Conservation (phyloP, 768 basidiomycete species). For the Tulasnella sp. region DNA sequence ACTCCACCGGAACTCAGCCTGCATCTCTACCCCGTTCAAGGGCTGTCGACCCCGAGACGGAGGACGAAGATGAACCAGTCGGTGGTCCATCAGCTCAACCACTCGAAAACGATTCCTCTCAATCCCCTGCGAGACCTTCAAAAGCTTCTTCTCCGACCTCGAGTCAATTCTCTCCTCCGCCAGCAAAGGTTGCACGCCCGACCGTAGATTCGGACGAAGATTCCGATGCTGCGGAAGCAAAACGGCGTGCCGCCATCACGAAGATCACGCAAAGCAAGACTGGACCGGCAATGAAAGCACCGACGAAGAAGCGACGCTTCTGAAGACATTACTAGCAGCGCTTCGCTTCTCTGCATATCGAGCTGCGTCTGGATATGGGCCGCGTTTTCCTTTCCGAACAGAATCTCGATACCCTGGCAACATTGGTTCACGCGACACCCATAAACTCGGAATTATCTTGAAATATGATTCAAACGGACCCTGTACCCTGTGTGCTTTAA, state of each 20-base stretch:
- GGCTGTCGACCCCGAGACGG: not conserved
- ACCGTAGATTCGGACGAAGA: not conserved
- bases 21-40: not conserved
- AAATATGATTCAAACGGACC: not conserved
- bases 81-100: not conserved
- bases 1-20: not conserved
- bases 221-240: not conserved
- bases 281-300: not conserved
- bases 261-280: not conserved
- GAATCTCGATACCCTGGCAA: not conserved
- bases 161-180: not conserved
- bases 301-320: not conserved
- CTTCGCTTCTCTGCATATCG: not conserved
- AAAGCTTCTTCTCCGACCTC: not conserved
- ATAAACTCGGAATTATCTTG: not conserved
- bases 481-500: not conserved
- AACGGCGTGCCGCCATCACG: not conserved
- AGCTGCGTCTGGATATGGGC: not conserved
- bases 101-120: not conserved
- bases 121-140: not conserved
- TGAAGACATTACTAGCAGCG: not conserved
- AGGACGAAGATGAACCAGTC: not conserved
- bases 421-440: not conserved
- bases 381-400: not conserved
- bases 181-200: not conserved